These are phyloP conservation scores for Clonostachys chloroleuca DNA, from an alignment of 2,329 filamentous ascomycete genomes.

Conservation along the genomic window DNA sequence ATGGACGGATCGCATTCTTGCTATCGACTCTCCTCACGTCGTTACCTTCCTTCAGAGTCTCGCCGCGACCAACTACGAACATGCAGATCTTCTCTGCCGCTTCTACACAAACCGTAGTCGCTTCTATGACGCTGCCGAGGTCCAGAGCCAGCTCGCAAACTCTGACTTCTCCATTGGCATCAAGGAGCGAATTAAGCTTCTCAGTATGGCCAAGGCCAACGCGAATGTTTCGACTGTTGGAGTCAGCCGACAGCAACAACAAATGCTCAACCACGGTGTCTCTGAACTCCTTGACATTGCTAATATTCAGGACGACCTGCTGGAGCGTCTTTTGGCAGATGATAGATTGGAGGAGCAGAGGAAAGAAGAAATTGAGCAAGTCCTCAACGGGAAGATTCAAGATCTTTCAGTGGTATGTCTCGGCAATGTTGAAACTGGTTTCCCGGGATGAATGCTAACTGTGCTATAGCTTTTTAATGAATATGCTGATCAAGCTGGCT, in stretches of 20 bases:
- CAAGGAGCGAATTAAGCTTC: conserved; percentile 81
- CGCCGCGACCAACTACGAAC: conserved; percentile 64
- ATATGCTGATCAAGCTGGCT: conserved; percentile 85
- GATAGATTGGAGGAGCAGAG: conserved; percentile 60
- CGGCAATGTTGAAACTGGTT: conserved; percentile 5
- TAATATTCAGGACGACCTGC: conserved; percentile 88
- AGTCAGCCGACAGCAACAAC: conserved; percentile 74
- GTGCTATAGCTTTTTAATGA: conserved; percentile 74
- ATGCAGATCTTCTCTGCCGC: conserved; percentile 87
- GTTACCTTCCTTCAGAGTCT: conserved; percentile 80
- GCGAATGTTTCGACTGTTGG: conserved; percentile 78
- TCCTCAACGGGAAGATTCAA: conserved; percentile 75
- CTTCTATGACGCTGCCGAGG: conserved; percentile 82
- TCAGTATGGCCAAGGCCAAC: conserved; percentile 88
- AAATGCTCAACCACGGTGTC: conserved; percentile 80
- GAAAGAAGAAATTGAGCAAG: conserved; percentile 57
- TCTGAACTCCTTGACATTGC: conserved; percentile 86
- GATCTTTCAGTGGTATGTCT: conserved; percentile 64
- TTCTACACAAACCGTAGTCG: conserved; percentile 84
- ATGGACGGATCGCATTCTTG: conserved; percentile 80
- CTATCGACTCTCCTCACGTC: conserved; percentile 80
- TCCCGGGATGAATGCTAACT: conserved; percentile 8
- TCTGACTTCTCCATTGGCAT: conserved; percentile 78
- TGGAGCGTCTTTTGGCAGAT: conserved; percentile 74
- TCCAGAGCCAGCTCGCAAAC: conserved; percentile 78